Evolutionary conservation across 1,284 basidiomycete genomes (phyloP).

Genomic region (Fomitopsis pinicola): DNA sequence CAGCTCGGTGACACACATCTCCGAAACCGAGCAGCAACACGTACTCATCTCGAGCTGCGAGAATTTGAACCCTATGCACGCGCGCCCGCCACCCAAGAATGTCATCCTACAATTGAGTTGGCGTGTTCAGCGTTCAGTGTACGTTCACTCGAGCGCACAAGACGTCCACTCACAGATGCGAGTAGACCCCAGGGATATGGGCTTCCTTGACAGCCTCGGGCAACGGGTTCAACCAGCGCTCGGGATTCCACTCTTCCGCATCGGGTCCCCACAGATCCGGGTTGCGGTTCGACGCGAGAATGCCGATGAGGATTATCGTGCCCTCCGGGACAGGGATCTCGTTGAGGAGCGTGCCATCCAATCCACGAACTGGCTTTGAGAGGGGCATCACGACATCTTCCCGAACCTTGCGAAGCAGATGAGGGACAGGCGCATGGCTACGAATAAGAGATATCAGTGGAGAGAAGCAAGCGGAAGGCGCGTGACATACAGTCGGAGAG

Average conservation of each 20-base stretch:
- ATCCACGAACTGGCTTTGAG: constrained; percentile 34
- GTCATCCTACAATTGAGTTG: constrained; percentile 12
- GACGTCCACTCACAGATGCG: constrained; percentile 12
- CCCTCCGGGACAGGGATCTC: constrained; percentile 43
- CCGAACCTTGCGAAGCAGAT: constrained; percentile 3
- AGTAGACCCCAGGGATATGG: constrained; percentile 16
- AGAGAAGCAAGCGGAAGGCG: neutral
- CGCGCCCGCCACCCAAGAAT: constrained; percentile 17
- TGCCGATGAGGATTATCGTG: constrained; percentile 34
- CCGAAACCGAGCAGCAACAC: neutral
- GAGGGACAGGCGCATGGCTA: constrained; percentile 7
- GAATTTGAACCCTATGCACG: constrained; percentile 20
- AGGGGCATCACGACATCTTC: constrained; percentile 53
- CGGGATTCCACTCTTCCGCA: constrained; percentile 8
- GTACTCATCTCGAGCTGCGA: constrained; percentile 16
- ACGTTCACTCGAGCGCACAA: neutral
- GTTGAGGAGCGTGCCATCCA: constrained; percentile 32
- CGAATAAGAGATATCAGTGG: neutral
- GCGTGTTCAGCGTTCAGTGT: too few species aligned
- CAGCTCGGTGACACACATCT: too few species aligned
- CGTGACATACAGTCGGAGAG: constrained; percentile 6
- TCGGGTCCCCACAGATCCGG: constrained; percentile 8
- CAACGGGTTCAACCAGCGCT: constrained; percentile 5
- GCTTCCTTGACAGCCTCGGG: constrained; percentile 14
- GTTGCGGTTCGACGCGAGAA: constrained; percentile 37